Percentiles rank a stretch among this genome's conserved stretches.
Conservation (phyloP, 257 asterid genomes). For the Solanum pimpinellifolium region DNA sequence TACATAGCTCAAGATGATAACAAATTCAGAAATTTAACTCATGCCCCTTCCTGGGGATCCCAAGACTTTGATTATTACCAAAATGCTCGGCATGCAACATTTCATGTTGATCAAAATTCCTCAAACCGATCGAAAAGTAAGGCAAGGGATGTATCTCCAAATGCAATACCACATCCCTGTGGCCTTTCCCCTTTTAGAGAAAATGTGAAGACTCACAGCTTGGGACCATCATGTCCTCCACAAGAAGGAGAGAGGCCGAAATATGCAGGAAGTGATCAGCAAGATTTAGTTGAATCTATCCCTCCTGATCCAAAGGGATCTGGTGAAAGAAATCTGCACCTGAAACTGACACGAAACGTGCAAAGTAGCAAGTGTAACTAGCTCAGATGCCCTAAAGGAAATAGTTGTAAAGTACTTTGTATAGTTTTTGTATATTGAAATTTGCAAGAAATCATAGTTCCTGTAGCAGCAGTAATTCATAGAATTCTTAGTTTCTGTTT, state of each 20-base stretch:
- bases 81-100: conserved; percentile 31
- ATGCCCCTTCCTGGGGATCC: conserved; percentile 58
- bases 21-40: conserved; percentile 28
- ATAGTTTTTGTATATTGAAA: background rate
- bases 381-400: background rate
- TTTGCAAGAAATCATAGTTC: background rate
- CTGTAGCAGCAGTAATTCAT: background rate
- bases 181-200: conserved; percentile 45
- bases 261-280: conserved; percentile 33
- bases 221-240: conserved; percentile 22
- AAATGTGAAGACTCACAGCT: conserved; percentile 17
- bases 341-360: conserved; percentile 80
- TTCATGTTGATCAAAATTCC: conserved; percentile 33
- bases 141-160: conserved; percentile 46
- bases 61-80: conserved; percentile 46
- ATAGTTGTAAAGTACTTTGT: background rate
- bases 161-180: conserved; percentile 27
- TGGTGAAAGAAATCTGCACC: conserved; percentile 35
- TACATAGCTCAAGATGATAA: conserved; percentile 41
- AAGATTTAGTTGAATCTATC: conserved; percentile 37
- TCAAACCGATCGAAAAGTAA: conserved; percentile 35
- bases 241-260: conserved; percentile 49
- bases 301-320: conserved; percentile 40
- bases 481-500: background rate
- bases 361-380: conserved; percentile 68